phyloP scores from a whole-genome alignment of 1,284 basidiomycete genomes.

The Marasmius sp. region DNA sequence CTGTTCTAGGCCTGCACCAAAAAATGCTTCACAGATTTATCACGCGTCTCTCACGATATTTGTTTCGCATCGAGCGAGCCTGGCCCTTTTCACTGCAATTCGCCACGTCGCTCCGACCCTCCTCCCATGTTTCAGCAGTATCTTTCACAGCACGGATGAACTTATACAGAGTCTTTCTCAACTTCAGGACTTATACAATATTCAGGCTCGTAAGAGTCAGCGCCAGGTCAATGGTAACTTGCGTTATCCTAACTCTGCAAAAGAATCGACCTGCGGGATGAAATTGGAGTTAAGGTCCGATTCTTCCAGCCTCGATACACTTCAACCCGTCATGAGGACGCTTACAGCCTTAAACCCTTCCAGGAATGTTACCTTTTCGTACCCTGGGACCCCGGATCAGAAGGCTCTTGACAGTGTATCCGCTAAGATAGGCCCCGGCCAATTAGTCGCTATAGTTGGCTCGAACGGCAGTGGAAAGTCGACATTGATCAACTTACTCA shows the following conservation, averaged over 20 bases:
- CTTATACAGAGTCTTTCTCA: slow-evolving; percentile 1
- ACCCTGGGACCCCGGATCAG: slow-evolving; percentile 23
- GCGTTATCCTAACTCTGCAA: slow-evolving; percentile 16
- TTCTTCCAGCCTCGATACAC: neutral
- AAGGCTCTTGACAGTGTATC: slow-evolving; percentile 34
- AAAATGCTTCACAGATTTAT: slow-evolving; percentile 25
- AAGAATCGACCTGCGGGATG: slow-evolving; percentile 28
- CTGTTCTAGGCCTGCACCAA: neutral
- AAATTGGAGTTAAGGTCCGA: slow-evolving; percentile 36
- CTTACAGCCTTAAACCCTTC: neutral
- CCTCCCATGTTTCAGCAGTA: slow-evolving; percentile 4
- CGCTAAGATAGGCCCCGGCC: slow-evolving; percentile 41
- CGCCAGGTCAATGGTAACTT: slow-evolving; percentile 15
- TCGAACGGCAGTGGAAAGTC: slow-evolving; percentile 47
- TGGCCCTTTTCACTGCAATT: slow-evolving; percentile 8
- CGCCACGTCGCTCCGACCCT: slow-evolving; percentile 6
- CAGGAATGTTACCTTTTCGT: slow-evolving; percentile 40
- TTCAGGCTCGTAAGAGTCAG: neutral
- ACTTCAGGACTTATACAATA: slow-evolving; percentile 8
- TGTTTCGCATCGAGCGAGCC: slow-evolving; percentile 10
- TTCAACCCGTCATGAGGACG: neutral
- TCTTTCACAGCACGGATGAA: slow-evolving; percentile 1
- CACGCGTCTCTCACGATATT: slow-evolving; percentile 23
- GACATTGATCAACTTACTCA: slow-evolving; percentile 42
- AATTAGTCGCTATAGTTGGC: slow-evolving; percentile 48